phyloP scores from a whole-genome alignment of 192 early-diverging fungal species.

The Mortierella alpina region DNA sequence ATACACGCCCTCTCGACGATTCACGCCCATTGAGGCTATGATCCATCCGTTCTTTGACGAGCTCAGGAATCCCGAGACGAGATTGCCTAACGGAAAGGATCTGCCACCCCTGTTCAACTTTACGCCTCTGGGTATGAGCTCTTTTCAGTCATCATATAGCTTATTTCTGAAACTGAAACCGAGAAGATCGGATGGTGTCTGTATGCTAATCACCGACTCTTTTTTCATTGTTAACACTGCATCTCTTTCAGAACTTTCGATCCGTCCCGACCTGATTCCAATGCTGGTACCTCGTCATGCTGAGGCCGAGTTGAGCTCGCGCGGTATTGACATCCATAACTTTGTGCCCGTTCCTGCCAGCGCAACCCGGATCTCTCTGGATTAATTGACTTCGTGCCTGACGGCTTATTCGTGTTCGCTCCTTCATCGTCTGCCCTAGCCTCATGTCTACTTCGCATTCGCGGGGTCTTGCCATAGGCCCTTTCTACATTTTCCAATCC shows the following conservation, averaged over 20 bases:
- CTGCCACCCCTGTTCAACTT: conserved; percentile 96
- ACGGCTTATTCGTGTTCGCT: too few species aligned
- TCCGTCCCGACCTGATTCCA: conserved; percentile 83
- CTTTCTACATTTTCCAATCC: too few species aligned
- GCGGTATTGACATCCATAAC: conserved; percentile 80
- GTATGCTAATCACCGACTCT: neutral
- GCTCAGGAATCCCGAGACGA: conserved; percentile 85
- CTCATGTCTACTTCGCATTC: too few species aligned
- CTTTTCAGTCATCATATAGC: neutral
- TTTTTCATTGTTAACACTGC: conserved; percentile 7
- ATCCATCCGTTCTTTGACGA: conserved; percentile 98
- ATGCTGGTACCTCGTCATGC: conserved; percentile 87
- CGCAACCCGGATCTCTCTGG: conserved; percentile 58
- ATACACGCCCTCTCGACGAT: conserved; percentile 88
- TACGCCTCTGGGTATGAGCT: conserved; percentile 68
- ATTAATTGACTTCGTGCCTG: conserved; percentile 35
- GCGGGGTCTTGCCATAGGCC: too few species aligned
- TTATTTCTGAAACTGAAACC: neutral
- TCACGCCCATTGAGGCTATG: conserved; percentile 92
- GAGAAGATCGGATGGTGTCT: neutral
- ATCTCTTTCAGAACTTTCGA: conserved; percentile 78
- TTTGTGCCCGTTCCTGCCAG: conserved; percentile 70
- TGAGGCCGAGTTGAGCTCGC: conserved; percentile 66
- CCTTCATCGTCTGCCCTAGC: too few species aligned
- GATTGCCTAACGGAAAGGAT: conserved; percentile 82